phyloP scores from a whole-genome alignment of 2,329 filamentous ascomycete genomes.

The Penicillium sp. region DNA sequence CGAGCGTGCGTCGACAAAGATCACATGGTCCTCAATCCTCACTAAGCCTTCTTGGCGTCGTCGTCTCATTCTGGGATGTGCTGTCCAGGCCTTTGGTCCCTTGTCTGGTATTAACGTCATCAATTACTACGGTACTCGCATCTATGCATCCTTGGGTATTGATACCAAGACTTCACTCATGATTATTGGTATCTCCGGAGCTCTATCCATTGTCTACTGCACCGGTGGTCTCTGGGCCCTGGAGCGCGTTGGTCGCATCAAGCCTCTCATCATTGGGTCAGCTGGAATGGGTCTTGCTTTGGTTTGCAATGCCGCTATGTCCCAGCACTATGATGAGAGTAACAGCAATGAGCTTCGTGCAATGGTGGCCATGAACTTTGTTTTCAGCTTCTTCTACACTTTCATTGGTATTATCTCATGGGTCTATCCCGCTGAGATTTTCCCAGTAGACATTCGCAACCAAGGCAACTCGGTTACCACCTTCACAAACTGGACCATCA shows the following conservation, averaged over 20 bases:
- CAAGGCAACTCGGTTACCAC: constrained; percentile 27
- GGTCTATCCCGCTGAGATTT: constrained; percentile 25
- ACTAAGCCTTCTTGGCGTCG: constrained; percentile 47
- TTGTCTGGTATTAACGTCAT: constrained; percentile 51
- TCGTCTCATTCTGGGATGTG: constrained; percentile 47
- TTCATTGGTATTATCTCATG: constrained; percentile 46
- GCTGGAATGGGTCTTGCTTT: constrained; percentile 43
- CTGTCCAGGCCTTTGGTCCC: constrained; percentile 50
- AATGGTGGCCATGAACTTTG: constrained; percentile 49
- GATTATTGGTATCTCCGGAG: constrained; percentile 53
- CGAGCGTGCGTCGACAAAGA: constrained; percentile 36
- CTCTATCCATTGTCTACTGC: constrained; percentile 49
- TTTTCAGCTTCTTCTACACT: constrained; percentile 47
- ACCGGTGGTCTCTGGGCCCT: constrained; percentile 47
- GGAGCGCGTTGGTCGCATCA: constrained; percentile 49
- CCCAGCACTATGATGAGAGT: constrained; percentile 33
- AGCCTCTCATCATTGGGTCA: constrained; percentile 44
- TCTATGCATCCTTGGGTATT: constrained; percentile 48
- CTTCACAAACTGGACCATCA: constrained; percentile 29
- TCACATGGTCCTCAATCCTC: constrained; percentile 41
- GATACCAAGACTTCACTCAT: constrained; percentile 46
- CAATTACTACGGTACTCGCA: constrained; percentile 45
- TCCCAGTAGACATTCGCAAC: constrained; percentile 30
- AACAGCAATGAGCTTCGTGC: constrained; percentile 41
- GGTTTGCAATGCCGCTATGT: constrained; percentile 42